phyloP scores from a whole-genome alignment of 768 basidiomycete genomes.

The Auriscalpium vulgare region DNA sequence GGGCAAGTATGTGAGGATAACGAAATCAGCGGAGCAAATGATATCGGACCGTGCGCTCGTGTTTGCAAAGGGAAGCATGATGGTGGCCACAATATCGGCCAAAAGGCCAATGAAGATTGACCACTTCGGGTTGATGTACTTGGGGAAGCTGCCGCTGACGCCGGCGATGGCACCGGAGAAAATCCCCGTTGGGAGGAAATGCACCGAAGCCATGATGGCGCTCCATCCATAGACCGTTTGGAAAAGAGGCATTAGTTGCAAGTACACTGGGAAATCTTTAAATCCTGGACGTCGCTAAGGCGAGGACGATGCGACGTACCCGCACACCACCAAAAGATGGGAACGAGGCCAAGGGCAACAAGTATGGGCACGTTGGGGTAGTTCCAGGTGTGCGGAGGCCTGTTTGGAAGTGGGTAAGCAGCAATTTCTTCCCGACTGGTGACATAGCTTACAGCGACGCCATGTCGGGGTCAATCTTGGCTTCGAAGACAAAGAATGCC shows the following conservation, averaged over 20 bases:
- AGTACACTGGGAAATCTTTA: neutral
- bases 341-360: constrained; percentile 27
- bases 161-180: neutral
- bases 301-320: neutral
- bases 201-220: neutral
- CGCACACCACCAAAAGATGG: constrained; percentile 30
- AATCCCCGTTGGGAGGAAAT: neutral
- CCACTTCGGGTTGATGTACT: neutral
- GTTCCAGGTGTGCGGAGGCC: constrained; percentile 29
- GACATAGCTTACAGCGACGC: constrained; percentile 23
- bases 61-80: neutral
- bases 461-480: constrained; percentile 23
- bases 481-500: constrained; percentile 36
- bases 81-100: neutral
- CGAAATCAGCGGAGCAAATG: no score
- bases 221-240: neutral
- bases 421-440: neutral
- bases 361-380: constrained; percentile 31
- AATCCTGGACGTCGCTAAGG: neutral
- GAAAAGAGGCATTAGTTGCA: neutral
- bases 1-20: no score
- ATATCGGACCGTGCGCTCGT: neutral
- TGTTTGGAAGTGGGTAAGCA: neutral
- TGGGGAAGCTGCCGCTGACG: neutral
- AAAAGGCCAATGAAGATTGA: neutral